Evolutionary conservation across 352 stramenopile species (phyloP).

Genomic region (Globisporangium echinulatum): DNA sequence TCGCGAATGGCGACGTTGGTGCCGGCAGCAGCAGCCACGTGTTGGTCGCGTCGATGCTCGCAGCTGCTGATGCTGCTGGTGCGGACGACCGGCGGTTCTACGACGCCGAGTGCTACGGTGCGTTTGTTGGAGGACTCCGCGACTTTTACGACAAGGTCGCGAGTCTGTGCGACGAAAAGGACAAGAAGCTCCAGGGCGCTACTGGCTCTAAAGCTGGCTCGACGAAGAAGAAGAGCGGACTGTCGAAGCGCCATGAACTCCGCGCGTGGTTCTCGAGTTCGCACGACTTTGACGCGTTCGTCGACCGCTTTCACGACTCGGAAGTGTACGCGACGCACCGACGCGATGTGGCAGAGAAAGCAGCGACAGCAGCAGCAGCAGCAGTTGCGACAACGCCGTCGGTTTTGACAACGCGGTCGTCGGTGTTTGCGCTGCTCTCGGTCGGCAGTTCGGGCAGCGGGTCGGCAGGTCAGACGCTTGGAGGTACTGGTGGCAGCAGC

Average conservation of each 20-base stretch:
- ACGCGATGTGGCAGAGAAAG: slow-evolving; percentile 16
- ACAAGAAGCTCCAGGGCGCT: slow-evolving; percentile 43
- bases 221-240: slow-evolving; percentile 38
- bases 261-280: slow-evolving; percentile 82
- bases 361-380: not conserved
- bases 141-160: slow-evolving; percentile 67
- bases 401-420: not conserved
- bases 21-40: slow-evolving; percentile 22
- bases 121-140: slow-evolving; percentile 46
- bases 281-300: slow-evolving; percentile 75
- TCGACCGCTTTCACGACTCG: slow-evolving; percentile 62
- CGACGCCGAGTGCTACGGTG: slow-evolving; percentile 44
- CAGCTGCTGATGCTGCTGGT: not conserved
- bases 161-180: slow-evolving; percentile 47
- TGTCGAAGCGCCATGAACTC: slow-evolving; percentile 76
- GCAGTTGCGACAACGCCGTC: not conserved
- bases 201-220: slow-evolving; percentile 15
- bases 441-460: slow-evolving; percentile 29
- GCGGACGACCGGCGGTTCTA: slow-evolving; percentile 53
- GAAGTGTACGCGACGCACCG: slow-evolving; percentile 41
- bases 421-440: slow-evolving; percentile 23
- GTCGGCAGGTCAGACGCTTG: slow-evolving; percentile 13
- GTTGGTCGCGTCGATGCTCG: slow-evolving; percentile 16
- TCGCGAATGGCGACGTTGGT: slow-evolving; percentile 7
- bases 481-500: not conserved